Conservation (phyloP, 306 rosid species). For the Medicago ruthenica region DNA sequence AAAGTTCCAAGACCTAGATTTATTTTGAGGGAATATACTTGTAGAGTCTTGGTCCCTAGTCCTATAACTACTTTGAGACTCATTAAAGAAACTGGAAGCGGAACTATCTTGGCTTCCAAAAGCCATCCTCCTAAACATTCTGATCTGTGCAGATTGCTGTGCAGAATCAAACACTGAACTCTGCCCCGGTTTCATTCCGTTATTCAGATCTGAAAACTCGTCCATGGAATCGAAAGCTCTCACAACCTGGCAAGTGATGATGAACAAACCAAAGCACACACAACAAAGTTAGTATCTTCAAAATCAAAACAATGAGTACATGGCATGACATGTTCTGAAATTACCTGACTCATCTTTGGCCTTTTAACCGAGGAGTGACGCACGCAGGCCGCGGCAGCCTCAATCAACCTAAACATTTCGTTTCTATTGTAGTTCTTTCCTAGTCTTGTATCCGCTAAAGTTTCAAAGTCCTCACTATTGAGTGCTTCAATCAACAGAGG, state of each 20-base stretch:
- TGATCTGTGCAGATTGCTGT: slow-evolving; percentile 79
- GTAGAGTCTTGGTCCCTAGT: slow-evolving; percentile 58
- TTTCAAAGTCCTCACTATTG: slow-evolving; percentile 62
- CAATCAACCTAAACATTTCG: slow-evolving; percentile 89
- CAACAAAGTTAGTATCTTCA: slow-evolving; percentile 6
- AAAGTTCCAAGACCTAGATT: slow-evolving; percentile 64
- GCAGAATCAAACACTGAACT: slow-evolving; percentile 73
- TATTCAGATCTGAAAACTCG: slow-evolving; percentile 72
- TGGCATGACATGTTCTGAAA: not conserved
- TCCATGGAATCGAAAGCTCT: slow-evolving; percentile 88
- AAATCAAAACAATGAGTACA: not conserved
- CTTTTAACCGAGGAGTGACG: slow-evolving; percentile 84
- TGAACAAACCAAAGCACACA: slow-evolving; percentile 9
- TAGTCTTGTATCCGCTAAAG: slow-evolving; percentile 74
- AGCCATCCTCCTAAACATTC: slow-evolving; percentile 89
- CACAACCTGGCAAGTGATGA: slow-evolving; percentile 61
- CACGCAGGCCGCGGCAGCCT: slow-evolving; percentile 94
- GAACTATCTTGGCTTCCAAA: slow-evolving; percentile 82
- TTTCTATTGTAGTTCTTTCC: slow-evolving; percentile 60
- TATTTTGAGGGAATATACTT: slow-evolving; percentile 51
- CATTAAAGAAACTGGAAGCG: slow-evolving; percentile 53
- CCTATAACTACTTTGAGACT: slow-evolving; percentile 74
- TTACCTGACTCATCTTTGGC: slow-evolving; percentile 93
- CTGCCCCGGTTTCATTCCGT: slow-evolving; percentile 93
- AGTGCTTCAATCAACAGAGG: slow-evolving; percentile 73